Evolutionary conservation across 371 early-diverging fungal genomes (phyloP).

Genomic region (Mycotypha africana): DNA sequence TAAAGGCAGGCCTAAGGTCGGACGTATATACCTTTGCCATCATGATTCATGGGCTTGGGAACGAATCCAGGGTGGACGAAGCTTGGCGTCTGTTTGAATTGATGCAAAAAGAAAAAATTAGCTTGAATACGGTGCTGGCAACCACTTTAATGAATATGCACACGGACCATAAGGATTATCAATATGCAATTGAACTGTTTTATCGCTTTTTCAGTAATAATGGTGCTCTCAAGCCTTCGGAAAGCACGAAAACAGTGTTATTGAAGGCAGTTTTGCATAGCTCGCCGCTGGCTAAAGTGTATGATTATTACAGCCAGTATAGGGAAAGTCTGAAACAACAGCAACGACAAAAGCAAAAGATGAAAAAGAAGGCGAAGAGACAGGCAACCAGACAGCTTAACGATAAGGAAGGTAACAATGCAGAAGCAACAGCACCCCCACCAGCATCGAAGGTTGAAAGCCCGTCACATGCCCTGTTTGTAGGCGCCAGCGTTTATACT

Average conservation of each 20-base stretch:
- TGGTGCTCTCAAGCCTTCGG: slow-evolving; percentile 4
- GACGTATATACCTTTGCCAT: slow-evolving; percentile 45
- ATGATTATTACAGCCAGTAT: slow-evolving; percentile 28
- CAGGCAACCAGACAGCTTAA: too few species aligned
- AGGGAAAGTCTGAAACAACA: slow-evolving; percentile 1
- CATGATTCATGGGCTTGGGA: slow-evolving; percentile 36
- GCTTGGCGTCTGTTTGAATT: slow-evolving; percentile 36
- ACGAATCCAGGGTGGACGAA: slow-evolving; percentile 31
- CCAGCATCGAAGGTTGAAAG: too few species aligned
- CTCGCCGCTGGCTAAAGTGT: slow-evolving; percentile 16
- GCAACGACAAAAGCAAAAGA: too few species aligned
- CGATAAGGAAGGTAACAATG: too few species aligned
- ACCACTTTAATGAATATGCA: slow-evolving; percentile 45
- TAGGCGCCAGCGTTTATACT: slow-evolving; percentile 29
- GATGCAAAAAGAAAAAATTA: slow-evolving; percentile 24
- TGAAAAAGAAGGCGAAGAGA: too few species aligned
- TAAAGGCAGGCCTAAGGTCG: slow-evolving; percentile 33
- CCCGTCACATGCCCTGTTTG: slow-evolving; percentile 9
- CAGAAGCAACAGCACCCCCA: background rate
- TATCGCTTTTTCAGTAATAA: slow-evolving; percentile 21
- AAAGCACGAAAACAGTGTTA: slow-evolving; percentile 33
- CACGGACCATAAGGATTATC: slow-evolving; percentile 38
- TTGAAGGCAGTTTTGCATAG: slow-evolving; percentile 32
- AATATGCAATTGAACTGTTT: slow-evolving; percentile 28
- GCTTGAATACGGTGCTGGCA: slow-evolving; percentile 25